A percentile compares a stretch with the other conserved stretches of the same genome.
phyloP scores from a whole-genome alignment of 495 filamentous ascomycete species.

The Penicillium maclennaniae region DNA sequence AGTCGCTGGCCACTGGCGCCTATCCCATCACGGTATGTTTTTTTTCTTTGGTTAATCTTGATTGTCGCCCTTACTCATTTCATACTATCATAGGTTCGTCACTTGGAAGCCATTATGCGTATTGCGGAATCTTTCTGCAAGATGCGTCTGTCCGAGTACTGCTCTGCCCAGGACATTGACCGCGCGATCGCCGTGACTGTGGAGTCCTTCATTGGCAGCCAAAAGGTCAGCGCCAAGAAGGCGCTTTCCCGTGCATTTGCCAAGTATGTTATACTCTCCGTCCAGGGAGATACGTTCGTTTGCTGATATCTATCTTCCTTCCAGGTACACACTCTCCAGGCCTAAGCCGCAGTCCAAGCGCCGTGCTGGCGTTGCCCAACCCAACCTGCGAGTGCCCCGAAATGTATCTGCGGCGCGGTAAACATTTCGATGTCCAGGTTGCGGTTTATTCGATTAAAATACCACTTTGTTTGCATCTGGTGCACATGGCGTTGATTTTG shows the following conservation, averaged over 20 bases:
- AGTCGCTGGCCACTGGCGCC: slow-evolving; percentile 86
- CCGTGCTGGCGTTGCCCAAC: slow-evolving; percentile 38
- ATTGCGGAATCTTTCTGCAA: slow-evolving; percentile 90
- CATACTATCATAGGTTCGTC: slow-evolving; percentile 68
- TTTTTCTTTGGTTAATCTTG: slow-evolving; percentile 5
- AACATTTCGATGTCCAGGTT: not conserved
- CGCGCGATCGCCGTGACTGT: slow-evolving; percentile 96
- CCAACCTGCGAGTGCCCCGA: slow-evolving; percentile 27
- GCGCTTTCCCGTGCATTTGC: slow-evolving; percentile 93
- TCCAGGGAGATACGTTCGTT: not conserved
- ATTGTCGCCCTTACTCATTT: not conserved
- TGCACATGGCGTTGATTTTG: slow-evolving; percentile 15
- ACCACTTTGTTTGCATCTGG: slow-evolving; percentile 29
- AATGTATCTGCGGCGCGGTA: slow-evolving; percentile 13
- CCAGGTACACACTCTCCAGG: slow-evolving; percentile 45
- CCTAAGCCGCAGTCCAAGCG: slow-evolving; percentile 46
- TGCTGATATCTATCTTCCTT: slow-evolving; percentile 17
- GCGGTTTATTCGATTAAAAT: slow-evolving; percentile 19
- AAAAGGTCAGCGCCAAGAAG: slow-evolving; percentile 98
- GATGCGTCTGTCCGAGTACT: slow-evolving; percentile 94
- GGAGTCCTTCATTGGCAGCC: slow-evolving; percentile 90
- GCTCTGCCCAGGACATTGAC: slow-evolving; percentile 84
- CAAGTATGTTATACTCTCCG: slow-evolving; percentile 63
- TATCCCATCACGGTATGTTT: slow-evolving; percentile 92
- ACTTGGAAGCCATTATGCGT: slow-evolving; percentile 95